Evolutionary conservation across 2,329 filamentous ascomycete species (phyloP), one percentile per base, ranked within the genome.

Genomic region (Ceratocystis colombiana): DNA sequence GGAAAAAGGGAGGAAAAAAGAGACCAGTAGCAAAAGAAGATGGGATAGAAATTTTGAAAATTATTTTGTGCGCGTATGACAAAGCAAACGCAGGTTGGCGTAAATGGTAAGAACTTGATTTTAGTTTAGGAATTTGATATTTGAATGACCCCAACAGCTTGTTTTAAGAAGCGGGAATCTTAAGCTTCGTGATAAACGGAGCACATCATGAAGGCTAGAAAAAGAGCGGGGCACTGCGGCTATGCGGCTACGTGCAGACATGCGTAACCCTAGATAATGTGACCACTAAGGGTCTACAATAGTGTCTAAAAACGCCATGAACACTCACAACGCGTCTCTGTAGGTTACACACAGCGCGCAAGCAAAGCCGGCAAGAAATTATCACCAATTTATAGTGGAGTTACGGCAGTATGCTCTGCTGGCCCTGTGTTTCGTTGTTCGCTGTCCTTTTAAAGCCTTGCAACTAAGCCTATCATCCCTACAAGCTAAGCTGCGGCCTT

Each of bases 41-140:
- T 10, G 50, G 50, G 17, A 48, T 22, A 20, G 46, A 20, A 48
- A 48, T 7, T 48, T n/a, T n/a, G n/a, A 12, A 37, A 37, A 33
- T 57, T 22, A 33, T 59, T 59, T 59, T 59, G 25, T 59, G 55
- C 55, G 55, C 30, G 30, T 59, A 59, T 37, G 15, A 37, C 55
- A 37, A 41, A 33, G 15, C 55, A n/a, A 22, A 20, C 53, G 53
- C 22, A 12, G 12, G 7, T 57, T 33, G 10, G 53, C 53, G 15
- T 12, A 57, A n/a, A 10, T 15, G 55, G 55, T 5, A 59, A 59
- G 55, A 59, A n/a, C 55, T 6, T 37, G 6, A 30, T 8, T 37
- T 59, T 59, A 15, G n/a, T 17, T n/a, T 25, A n/a, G 25, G 55
- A 10, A 59, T 8, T 59, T 59, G 28, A 17, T 3, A 5, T 6